Evolutionary conservation across 495 filamentous ascomycete genomes (phyloP), one percentile per base, ranked within the genome.

Genomic region (Hyaloscypha variabilis): DNA sequence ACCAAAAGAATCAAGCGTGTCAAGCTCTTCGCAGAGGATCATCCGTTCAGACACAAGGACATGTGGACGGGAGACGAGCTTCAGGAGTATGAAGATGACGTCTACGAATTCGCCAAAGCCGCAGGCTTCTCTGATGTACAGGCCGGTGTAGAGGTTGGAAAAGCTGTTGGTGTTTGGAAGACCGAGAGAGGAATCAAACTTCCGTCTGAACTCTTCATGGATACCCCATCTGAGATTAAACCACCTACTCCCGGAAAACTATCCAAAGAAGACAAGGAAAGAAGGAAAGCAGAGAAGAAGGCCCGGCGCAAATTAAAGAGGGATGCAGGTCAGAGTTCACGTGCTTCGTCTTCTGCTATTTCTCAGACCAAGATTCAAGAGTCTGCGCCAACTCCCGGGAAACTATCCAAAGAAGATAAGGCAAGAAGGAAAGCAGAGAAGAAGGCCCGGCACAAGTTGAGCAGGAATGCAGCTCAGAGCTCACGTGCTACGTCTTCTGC

Each of bases 41-140:
- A 67, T 30, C 54, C 66, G 11, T 60, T 60, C 60, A 60, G 55
- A 53, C 13, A 39, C 1, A 24, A 58, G 28, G n/a, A 25, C 24
- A 58, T 39, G 10, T 34, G 11, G 25, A 36, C 39, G 13, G 56
- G 50, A 14, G 62, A 65, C 2, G 66, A 57, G 11, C 8, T 68
- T 10, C 24, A 17, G 4, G 60, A 65, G 8, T 75, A 70, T 46
- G 52, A 69, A 54, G 60, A 59, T 25, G 72, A 75, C 39, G 62
- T 75, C 1, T 69, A 74, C 34, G 70, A 67, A 23, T 71, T 67
- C 46, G 64, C 64, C 8, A 34, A 62, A 17, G 60, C 58, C 3
- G 28, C 72, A 8, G 70, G 72, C 14, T 60, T 74, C 62, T 52
- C 34, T 1, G 29, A 42, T n/a, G 10, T 29, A 6, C 28, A 59